Evolutionary conservation across 345 rosid species (phyloP), one percentile per base, ranked within the genome.

Genomic region (Lagerstroemia speciosa): DNA sequence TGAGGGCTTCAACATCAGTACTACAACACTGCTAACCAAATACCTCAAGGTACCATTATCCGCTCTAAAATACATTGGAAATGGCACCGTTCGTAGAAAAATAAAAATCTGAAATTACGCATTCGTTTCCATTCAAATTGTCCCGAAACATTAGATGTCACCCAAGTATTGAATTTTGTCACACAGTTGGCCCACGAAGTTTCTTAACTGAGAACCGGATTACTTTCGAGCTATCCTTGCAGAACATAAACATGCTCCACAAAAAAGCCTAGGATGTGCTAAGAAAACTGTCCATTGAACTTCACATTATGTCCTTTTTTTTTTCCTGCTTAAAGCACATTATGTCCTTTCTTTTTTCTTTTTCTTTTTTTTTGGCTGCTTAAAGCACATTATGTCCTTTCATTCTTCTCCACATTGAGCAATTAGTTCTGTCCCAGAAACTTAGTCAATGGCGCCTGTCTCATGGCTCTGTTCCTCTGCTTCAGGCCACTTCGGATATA

Each of bases 1-100:
- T 3, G 78, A 89, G 75, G 99, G 99, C 79, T 91, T 94, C 74
- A 94, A 94, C 73, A 80, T 74, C 82, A 91, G 99, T 75, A 94
- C 99, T 37, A 77, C 86, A 8, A 73, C 89, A 36, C 67, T 94
- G 81, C 65, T 94, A 71, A 82, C 83, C 57, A 89, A 79, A 73
- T 94, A 86, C 76, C 84, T 91, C 43, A 69, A 90, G 97, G 98
- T 93, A 85, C 60, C 29, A 41, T 53, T 53, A 27, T 58, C 60
- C 8, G 61, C 61, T 29, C 20, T n/a, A 11, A 58, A 58, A 14
- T 9, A 29, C 34, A 58, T 58, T 24, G 24, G 4, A 24, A 55
- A 55, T 55, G 30, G 8, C 24, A 9, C 61, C 12, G 15, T 24
- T 24, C 11, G 6, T 3, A 24, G 55, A 6, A 22, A n/a, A 58